Evolutionary conservation across 495 filamentous ascomycete species (phyloP).

Genomic region (Penicillium soppii): DNA sequence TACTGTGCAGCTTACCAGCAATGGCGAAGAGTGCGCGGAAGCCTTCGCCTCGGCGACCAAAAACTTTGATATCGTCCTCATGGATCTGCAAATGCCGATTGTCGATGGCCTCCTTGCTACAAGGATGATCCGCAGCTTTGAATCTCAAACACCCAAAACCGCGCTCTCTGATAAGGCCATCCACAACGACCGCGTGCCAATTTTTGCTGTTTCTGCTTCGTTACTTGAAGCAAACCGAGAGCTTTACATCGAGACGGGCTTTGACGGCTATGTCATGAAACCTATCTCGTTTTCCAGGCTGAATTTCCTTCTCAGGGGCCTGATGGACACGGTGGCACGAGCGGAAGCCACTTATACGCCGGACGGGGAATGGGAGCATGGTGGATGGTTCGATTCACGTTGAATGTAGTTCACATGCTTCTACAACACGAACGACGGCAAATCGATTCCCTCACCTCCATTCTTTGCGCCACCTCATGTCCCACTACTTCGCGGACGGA

Average conservation of each 20-base stretch:
- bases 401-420: no score
- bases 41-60: constrained; percentile 59
- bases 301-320: constrained; percentile 56
- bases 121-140: constrained; percentile 74
- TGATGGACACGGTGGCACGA: constrained; percentile 48
- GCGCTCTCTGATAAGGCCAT: constrained; percentile 55
- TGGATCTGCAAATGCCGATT: constrained; percentile 96
- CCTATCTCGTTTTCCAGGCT: constrained; percentile 70
- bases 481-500: not conserved
- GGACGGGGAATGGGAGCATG: constrained; percentile 63
- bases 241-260: constrained; percentile 76
- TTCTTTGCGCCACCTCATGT: not conserved
- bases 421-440: not conserved
- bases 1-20: constrained; percentile 67
- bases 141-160: constrained; percentile 51
- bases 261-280: constrained; percentile 90
- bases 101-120: constrained; percentile 84
- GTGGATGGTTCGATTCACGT: constrained; percentile 61
- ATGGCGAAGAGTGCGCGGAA: constrained; percentile 83
- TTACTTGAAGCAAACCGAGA: constrained; percentile 68
- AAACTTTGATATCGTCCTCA: constrained; percentile 80
- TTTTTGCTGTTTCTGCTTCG: constrained; percentile 90
- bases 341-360: constrained; percentile 53
- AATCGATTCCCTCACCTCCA: not conserved
- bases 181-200: constrained; percentile 54